phyloP scores from a whole-genome alignment of 768 basidiomycete genomes.

The Podaxis sp. region DNA sequence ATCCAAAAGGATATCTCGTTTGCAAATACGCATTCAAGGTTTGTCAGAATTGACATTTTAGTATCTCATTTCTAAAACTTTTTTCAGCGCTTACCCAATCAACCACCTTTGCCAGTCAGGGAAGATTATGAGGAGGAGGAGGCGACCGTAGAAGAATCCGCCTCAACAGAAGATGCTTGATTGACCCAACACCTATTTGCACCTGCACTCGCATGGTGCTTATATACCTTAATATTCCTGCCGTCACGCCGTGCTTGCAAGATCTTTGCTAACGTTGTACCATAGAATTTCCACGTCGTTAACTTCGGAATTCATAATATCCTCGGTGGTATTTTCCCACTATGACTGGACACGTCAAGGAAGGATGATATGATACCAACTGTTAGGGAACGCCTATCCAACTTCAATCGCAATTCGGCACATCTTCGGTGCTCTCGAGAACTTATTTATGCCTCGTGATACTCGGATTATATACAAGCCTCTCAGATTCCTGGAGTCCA shows the following conservation, averaged over 20 bases:
- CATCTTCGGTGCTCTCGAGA: neutral
- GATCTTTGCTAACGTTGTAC: neutral
- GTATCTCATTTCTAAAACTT: neutral
- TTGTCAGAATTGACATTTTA: slow-evolving; percentile 17
- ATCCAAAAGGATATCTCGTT: slow-evolving; percentile 68
- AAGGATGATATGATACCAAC: neutral
- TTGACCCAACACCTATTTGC: neutral
- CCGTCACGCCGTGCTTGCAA: neutral
- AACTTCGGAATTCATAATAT: neutral
- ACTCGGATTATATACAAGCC: neutral
- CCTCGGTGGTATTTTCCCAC: neutral
- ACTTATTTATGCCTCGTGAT: neutral
- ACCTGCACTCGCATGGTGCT: neutral
- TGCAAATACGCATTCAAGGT: slow-evolving; percentile 89
- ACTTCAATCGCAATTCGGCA: neutral
- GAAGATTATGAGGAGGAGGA: slow-evolving; percentile 19
- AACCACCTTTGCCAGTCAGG: slow-evolving; percentile 49
- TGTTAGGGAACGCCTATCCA: neutral
- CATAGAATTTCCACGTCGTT: neutral
- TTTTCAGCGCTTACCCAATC: slow-evolving; percentile 52
- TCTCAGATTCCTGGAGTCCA: neutral
- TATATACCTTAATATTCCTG: neutral
- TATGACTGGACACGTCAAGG: neutral
- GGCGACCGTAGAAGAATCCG: neutral
- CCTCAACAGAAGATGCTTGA: neutral